A percentile compares a stretch with the other conserved stretches of the same genome.
phyloP scores from a whole-genome alignment of 306 rosid species.

The Quercus agrifolia region DNA sequence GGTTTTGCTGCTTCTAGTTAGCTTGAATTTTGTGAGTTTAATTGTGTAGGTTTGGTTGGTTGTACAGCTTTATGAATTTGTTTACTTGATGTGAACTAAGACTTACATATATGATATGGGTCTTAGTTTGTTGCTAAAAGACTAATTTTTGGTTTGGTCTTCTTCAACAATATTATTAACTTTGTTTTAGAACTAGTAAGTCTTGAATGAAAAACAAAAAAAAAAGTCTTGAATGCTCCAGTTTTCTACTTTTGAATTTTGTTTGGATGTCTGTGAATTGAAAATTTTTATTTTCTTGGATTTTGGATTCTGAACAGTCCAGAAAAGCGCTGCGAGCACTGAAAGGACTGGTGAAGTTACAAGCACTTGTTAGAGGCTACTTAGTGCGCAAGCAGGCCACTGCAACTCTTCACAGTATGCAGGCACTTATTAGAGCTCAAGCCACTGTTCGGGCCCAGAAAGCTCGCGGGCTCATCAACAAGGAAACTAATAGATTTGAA shows the following conservation, averaged over 20 bases:
- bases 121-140: background rate
- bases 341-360: slow-evolving; percentile 86
- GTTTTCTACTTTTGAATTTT: background rate
- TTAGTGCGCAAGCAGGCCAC: slow-evolving; percentile 84
- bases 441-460: slow-evolving; percentile 66
- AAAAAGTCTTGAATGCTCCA: slow-evolving; percentile 6
- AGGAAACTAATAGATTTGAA: slow-evolving; percentile 43
- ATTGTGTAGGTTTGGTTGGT: background rate
- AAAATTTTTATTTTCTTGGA: background rate
- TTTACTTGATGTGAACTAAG: background rate
- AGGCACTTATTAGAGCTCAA: slow-evolving; percentile 85
- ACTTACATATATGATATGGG: background rate
- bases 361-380: slow-evolving; percentile 85
- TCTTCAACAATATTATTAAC: background rate
- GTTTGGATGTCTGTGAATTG: background rate
- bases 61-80: background rate
- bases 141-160: background rate
- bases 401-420: slow-evolving; percentile 76
- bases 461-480: slow-evolving; percentile 33
- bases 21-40: background rate
- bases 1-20: background rate
- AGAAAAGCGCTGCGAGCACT: slow-evolving; percentile 84
- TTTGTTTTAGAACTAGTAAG: background rate
- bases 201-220: no score
- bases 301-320: slow-evolving; percentile 44